phyloP scores from a whole-genome alignment of 257 asterid genomes.

The Paulownia fortunei region DNA sequence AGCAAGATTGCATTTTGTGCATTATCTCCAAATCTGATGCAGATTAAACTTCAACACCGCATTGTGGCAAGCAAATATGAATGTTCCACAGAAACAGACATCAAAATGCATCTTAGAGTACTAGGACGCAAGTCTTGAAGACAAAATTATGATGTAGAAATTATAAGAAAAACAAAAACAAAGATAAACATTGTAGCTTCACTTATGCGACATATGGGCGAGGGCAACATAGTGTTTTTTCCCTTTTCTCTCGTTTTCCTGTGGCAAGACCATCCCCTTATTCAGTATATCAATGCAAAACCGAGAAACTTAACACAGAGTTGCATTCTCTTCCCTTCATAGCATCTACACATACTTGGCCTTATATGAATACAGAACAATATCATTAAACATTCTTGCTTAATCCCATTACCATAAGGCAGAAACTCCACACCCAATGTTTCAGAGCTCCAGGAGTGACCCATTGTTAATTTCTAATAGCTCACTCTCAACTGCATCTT shows the following conservation, averaged over 20 bases:
- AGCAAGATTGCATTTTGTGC: neutral
- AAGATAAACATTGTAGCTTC: neutral
- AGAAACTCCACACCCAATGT: too few relatives aligned
- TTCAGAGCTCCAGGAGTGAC: too few relatives aligned
- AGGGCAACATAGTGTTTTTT: neutral
- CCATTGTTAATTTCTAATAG: too few relatives aligned
- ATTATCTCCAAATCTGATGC: neutral
- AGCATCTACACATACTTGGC: too few relatives aligned
- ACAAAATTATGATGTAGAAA: neutral
- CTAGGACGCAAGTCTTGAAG: neutral
- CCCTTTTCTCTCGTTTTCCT: neutral
- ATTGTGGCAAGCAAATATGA: slow-evolving; percentile 1
- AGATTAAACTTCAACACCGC: neutral
- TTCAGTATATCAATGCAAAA: too few relatives aligned
- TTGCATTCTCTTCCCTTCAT: too few relatives aligned
- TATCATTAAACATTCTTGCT: too few relatives aligned
- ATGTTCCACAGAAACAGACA: neutral
- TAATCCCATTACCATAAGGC: too few relatives aligned
- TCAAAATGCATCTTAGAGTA: neutral
- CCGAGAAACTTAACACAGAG: too few relatives aligned
- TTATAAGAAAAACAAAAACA: neutral
- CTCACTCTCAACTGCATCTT: too few relatives aligned
- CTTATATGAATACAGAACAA: too few relatives aligned
- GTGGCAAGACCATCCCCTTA: too few relatives aligned
- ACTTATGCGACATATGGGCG: neutral